These are phyloP conservation scores for Scorias spongiosa DNA, from an alignment of 2,329 filamentous ascomycete species.

Conservation along the genomic window DNA sequence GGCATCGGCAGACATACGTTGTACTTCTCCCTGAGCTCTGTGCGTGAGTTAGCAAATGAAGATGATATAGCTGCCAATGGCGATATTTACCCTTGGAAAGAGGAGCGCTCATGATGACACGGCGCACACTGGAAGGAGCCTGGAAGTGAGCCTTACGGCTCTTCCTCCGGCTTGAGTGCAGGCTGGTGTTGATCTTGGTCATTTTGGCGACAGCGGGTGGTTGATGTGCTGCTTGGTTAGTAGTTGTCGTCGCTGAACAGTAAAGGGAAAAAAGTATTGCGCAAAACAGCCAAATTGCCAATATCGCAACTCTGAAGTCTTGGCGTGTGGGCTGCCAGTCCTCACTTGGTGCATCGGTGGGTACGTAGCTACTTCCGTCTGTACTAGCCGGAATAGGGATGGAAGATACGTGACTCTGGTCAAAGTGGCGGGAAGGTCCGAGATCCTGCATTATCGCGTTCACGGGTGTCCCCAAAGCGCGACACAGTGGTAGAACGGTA, in stretches of 20 bases:
- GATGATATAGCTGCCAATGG: not conserved
- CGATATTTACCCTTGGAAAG: slow-evolving; percentile 56
- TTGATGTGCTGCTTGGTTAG: slow-evolving; percentile 4
- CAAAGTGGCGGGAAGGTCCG: too few relatives aligned
- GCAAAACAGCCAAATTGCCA: not conserved
- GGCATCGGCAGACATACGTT: slow-evolving; percentile 45
- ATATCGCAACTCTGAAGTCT: not conserved
- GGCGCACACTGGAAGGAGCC: slow-evolving; percentile 85
- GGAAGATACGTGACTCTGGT: too few relatives aligned
- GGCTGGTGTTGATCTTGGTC: slow-evolving; percentile 52
- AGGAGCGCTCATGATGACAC: slow-evolving; percentile 92
- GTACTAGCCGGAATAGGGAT: too few relatives aligned
- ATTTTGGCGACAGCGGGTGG: slow-evolving; percentile 37
- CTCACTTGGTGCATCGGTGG: too few relatives aligned
- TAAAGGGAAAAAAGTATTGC: not conserved
- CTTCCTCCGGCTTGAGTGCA: slow-evolving; percentile 87
- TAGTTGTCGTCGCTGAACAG: slow-evolving; percentile 9
- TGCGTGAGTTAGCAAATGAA: slow-evolving; percentile 10
- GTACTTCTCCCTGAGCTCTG: slow-evolving; percentile 90
- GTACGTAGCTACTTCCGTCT: too few relatives aligned
- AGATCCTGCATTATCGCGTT: too few relatives aligned
- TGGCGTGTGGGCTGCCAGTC: not conserved
- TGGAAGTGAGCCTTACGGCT: slow-evolving; percentile 97
- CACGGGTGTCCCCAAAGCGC: too few relatives aligned
- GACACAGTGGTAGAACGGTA: too few relatives aligned